Evolutionary conservation across 2,329 filamentous ascomycete genomes (phyloP).

Genomic region (Colletotrichum brevisporum): DNA sequence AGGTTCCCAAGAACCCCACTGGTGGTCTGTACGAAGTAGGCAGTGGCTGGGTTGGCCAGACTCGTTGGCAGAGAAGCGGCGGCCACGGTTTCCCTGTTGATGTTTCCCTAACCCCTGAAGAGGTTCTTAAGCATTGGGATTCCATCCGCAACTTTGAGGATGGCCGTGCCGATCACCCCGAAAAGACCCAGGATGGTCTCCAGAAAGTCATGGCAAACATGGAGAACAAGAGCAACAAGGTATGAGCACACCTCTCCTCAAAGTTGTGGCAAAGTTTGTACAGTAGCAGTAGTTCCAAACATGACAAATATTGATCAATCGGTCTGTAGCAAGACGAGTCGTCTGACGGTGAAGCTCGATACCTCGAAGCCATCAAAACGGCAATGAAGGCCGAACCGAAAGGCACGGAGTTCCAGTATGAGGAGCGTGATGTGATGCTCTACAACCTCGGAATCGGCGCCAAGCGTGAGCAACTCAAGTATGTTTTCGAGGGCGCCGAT

Average conservation of each 20-base stretch:
- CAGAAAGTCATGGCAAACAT: constrained; percentile 87
- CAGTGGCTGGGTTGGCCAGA: constrained; percentile 92
- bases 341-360: constrained; percentile 57
- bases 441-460: constrained; percentile 97
- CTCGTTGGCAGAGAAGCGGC: constrained; percentile 93
- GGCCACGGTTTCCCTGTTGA: constrained; percentile 94
- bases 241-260: constrained; percentile 60
- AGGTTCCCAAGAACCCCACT: constrained; percentile 85
- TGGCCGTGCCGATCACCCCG: constrained; percentile 87
- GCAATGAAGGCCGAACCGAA: constrained; percentile 79
- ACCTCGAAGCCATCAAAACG: constrained; percentile 81
- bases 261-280: constrained; percentile 28
- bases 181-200: constrained; percentile 81
- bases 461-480: constrained; percentile 87
- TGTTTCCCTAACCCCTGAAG: constrained; percentile 86
- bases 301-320: constrained; percentile 42
- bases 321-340: constrained; percentile 33
- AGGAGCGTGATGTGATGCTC: constrained; percentile 89
- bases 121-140: constrained; percentile 81
- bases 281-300: constrained; percentile 44
- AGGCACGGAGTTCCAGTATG: constrained; percentile 84
- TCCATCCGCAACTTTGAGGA: constrained; percentile 90
- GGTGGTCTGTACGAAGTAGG: constrained; percentile 95
- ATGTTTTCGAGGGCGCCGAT: constrained; percentile 91
- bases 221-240: constrained; percentile 77